Evolutionary conservation across 495 filamentous ascomycete genomes (phyloP).

Genomic region (Trichoderma parareesei): DNA sequence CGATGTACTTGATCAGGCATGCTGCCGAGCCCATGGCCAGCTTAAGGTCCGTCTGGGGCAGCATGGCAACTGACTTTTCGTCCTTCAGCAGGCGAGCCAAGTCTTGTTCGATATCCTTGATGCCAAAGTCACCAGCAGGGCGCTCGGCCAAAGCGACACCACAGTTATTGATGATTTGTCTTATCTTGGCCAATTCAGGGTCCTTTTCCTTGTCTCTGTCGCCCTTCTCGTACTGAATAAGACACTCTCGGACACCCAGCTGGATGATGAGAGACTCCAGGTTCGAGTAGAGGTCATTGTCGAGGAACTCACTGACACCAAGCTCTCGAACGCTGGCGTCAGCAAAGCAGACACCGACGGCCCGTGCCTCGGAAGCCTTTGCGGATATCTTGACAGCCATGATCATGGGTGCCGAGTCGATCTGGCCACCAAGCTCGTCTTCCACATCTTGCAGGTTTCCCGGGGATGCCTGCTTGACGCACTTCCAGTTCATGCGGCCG

Average conservation of each 20-base stretch:
- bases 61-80: conserved; percentile 63
- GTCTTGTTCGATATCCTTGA: conserved; percentile 94
- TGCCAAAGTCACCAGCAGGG: conserved; percentile 68
- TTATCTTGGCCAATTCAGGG: conserved; percentile 79
- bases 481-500: conserved; percentile 80
- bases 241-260: conserved; percentile 87
- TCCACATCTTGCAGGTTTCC: conserved; percentile 97
- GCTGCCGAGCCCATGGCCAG: conserved; percentile 94
- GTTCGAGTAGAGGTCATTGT: conserved; percentile 98
- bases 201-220: conserved; percentile 74
- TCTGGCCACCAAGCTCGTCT: conserved; percentile 82
- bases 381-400: conserved; percentile 87
- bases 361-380: conserved; percentile 75
- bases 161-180: conserved; percentile 81
- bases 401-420: conserved; percentile 87
- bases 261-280: conserved; percentile 96
- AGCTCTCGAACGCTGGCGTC: conserved; percentile 95
- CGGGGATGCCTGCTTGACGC: conserved; percentile 83
- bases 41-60: conserved; percentile 91
- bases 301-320: conserved; percentile 92
- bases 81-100: conserved; percentile 77
- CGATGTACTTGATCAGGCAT: conserved; percentile 92
- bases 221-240: conserved; percentile 64
- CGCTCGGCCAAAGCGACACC: conserved; percentile 82
- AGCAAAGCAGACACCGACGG: conserved; percentile 93